A percentile compares a stretch with the other conserved stretches of the same genome.
Evolutionary conservation across 352 stramenopile genomes (phyloP).

Genomic region (Phytopythium helicoides): DNA sequence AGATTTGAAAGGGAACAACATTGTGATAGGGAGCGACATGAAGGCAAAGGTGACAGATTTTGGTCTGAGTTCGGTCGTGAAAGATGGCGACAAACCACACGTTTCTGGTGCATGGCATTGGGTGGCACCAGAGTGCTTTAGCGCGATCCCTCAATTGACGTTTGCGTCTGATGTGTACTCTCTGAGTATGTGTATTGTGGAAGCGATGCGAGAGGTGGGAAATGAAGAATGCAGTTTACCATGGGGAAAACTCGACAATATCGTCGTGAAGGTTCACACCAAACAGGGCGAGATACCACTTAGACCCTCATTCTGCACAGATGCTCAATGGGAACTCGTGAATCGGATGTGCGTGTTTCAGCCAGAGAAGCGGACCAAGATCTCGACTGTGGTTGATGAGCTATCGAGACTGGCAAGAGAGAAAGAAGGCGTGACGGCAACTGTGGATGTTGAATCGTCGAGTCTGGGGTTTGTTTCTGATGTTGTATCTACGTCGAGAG

Average conservation of each 20-base stretch:
- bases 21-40: conserved; percentile 24
- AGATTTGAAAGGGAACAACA: conserved; percentile 35
- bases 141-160: not conserved
- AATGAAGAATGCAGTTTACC: not conserved
- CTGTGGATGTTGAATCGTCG: too few species aligned
- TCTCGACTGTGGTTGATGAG: not conserved
- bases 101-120: conserved; percentile 11
- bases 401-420: not conserved
- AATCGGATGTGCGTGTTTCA: not conserved
- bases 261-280: not conserved
- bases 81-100: not conserved
- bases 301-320: not conserved
- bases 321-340: not conserved
- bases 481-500: too few species aligned
- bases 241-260: not conserved
- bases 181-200: conserved; percentile 15
- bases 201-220: conserved; percentile 5
- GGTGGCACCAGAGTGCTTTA: conserved; percentile 12
- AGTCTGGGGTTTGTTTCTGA: too few species aligned
- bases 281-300: not conserved
- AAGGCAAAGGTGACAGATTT: conserved; percentile 32
- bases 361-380: not conserved
- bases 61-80: conserved; percentile 16
- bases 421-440: too few species aligned
- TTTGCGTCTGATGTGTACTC: conserved; percentile 18